A percentile compares a stretch with the other conserved stretches of the same genome.
Conservation (phyloP, 768 basidiomycete genomes). For the Xerocomellus dryophilus region DNA sequence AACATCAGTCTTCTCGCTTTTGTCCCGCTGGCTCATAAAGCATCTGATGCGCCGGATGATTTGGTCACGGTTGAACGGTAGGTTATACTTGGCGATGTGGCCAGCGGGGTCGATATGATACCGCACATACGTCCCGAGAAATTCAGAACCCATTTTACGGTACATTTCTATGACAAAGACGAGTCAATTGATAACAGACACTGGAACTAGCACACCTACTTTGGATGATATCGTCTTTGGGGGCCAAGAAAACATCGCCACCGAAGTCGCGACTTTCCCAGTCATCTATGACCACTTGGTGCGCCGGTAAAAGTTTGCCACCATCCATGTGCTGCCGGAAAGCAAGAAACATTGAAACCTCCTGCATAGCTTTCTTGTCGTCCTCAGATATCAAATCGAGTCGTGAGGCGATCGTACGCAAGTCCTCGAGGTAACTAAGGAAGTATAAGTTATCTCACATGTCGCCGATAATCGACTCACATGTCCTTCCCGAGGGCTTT, state of each 20-base stretch:
- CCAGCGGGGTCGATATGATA: not conserved
- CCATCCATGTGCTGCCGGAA: not conserved
- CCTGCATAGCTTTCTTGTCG: constrained; percentile 11
- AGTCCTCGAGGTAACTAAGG: constrained; percentile 11
- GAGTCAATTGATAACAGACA: not conserved
- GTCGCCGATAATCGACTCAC: constrained; percentile 1
- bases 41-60: constrained; percentile 6
- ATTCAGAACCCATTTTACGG: constrained; percentile 9
- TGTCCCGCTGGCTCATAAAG: constrained; percentile 15
- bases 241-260: constrained; percentile 4
- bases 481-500: not conserved
- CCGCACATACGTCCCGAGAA: constrained; percentile 7
- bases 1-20: not conserved
- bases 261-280: constrained; percentile 12
- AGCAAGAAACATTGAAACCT: constrained; percentile 8
- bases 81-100: not conserved
- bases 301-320: constrained; percentile 3
- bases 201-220: constrained; percentile 1
- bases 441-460: not conserved
- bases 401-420: constrained; percentile 11
- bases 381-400: constrained; percentile 10
- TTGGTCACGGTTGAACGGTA: not conserved
- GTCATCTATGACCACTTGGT: constrained; percentile 10
- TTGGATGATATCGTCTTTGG: constrained; percentile 6
- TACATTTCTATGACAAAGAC: constrained; percentile 10